A percentile compares a stretch with the other conserved stretches of the same genome.
Evolutionary conservation across 208 protist species (phyloP).

Genomic region (Crithidia thermophila): DNA sequence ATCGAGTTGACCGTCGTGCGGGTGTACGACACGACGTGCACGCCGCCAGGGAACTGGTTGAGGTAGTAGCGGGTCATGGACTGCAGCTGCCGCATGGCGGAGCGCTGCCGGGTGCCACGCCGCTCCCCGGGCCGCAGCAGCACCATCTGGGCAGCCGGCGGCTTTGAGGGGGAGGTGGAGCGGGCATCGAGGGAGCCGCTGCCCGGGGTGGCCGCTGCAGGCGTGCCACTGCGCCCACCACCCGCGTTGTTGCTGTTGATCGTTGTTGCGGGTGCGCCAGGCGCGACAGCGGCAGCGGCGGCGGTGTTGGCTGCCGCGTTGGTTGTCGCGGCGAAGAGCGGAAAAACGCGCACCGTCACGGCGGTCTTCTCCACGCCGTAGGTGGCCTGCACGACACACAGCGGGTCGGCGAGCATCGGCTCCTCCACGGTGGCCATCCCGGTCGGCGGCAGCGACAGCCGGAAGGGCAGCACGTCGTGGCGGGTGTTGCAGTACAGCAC

Average conservation of each 20-base stretch:
- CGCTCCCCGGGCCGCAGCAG: constrained; percentile 9
- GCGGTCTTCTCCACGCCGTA: constrained; percentile 33
- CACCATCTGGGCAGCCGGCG: not conserved
- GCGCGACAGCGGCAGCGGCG: too few relatives aligned
- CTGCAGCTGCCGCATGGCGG: constrained; percentile 49
- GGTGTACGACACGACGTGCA: constrained; percentile 56
- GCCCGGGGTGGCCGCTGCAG: not conserved
- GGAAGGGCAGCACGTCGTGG: constrained; percentile 75
- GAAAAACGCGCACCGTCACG: constrained; percentile 45
- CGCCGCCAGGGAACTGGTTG: constrained; percentile 47
- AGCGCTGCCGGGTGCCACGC: constrained; percentile 26
- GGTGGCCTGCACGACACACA: constrained; percentile 50
- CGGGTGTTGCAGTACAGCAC: constrained; percentile 81
- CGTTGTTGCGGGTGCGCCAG: constrained; percentile 1
- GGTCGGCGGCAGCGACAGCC: constrained; percentile 47
- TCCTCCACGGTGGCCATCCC: constrained; percentile 66
- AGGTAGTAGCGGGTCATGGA: constrained; percentile 60
- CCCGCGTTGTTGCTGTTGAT: not conserved
- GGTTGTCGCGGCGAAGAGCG: constrained; percentile 30
- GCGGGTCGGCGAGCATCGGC: constrained; percentile 69
- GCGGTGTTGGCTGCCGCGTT: too few relatives aligned
- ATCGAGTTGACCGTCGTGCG: constrained; percentile 48
- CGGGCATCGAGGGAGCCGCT: constrained; percentile 6
- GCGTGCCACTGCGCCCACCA: constrained; percentile 1
- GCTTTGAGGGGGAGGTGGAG: constrained; percentile 8